Percentiles rank a stretch among this genome's conserved stretches.
These are phyloP conservation scores for Tuctoria greenei DNA, from an alignment of 176 grass and related monocot species.

Conservation along the genomic window DNA sequence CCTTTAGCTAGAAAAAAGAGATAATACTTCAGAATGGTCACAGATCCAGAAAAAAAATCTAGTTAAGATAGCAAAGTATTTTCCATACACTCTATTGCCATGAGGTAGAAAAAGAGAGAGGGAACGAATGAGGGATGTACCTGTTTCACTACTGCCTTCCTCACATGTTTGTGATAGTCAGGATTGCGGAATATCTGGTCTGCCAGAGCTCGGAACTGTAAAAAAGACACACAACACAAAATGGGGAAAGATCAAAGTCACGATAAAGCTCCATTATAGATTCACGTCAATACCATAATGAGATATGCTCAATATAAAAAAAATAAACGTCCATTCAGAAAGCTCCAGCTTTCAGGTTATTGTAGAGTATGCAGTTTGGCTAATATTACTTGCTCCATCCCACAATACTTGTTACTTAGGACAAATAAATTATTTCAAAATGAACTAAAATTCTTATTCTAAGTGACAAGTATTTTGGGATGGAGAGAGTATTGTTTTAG, in stretches of 20 bases:
- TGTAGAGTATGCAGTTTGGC: neutral
- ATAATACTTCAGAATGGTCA: constrained; percentile 20
- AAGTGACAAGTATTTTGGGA: too few relatives aligned
- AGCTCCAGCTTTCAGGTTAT: neutral
- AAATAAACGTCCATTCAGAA: neutral
- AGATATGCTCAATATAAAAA: neutral
- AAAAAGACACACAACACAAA: constrained; percentile 7
- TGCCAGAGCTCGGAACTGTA: constrained; percentile 97
- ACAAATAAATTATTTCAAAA: too few relatives aligned
- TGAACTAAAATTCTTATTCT: too few relatives aligned
- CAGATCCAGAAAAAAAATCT: neutral
- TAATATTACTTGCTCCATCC: neutral
- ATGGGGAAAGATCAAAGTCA: neutral
- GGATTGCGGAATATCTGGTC: constrained; percentile 98
- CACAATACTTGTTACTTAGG: too few relatives aligned
- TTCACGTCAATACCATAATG: neutral
- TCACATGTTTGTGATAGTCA: constrained; percentile 89
- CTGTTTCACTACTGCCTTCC: constrained; percentile 79
- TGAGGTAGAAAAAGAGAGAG: constrained; percentile 28
- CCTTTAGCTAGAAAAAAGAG: constrained; percentile 71
- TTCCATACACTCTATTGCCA: neutral
- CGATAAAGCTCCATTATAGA: neutral
- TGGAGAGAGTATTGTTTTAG: too few relatives aligned
- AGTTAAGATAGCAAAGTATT: neutral
- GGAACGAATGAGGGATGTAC: constrained; percentile 34